phyloP scores from a whole-genome alignment of 2,329 filamentous ascomycete genomes.

The Triangularia verruculosa region DNA sequence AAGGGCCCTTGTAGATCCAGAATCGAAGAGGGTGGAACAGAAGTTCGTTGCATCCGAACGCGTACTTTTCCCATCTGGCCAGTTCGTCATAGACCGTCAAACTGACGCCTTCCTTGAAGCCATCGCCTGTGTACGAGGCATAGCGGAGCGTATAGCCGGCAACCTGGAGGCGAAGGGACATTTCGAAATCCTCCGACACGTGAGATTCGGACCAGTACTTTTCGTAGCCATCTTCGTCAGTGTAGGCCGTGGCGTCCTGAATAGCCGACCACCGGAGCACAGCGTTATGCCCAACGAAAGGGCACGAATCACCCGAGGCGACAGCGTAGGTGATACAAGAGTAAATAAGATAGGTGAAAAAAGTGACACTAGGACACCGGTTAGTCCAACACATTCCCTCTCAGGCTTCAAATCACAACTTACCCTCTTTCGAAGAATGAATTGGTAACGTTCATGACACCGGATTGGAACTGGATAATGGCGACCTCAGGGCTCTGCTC shows the following conservation, averaged over 20 bases:
- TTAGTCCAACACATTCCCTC: not conserved
- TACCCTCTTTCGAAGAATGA: conserved; percentile 68
- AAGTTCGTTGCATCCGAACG: conserved; percentile 78
- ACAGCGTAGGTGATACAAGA: conserved; percentile 72
- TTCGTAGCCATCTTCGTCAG: conserved; percentile 66
- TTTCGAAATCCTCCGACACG: conserved; percentile 78
- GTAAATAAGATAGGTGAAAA: conserved; percentile 72
- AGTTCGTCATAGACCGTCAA: conserved; percentile 81
- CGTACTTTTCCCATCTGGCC: conserved; percentile 82
- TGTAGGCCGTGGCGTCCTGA: conserved; percentile 67
- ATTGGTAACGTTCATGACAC: conserved; percentile 72
- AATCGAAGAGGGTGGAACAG: conserved; percentile 65
- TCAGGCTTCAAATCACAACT: conserved; percentile 30
- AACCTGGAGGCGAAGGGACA: conserved; percentile 72
- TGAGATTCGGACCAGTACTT: conserved; percentile 80
- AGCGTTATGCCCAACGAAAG: conserved; percentile 76
- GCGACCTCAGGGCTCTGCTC: conserved; percentile 65
- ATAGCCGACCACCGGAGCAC: conserved; percentile 71
- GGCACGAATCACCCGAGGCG: conserved; percentile 69
- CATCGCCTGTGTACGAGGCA: conserved; percentile 64
- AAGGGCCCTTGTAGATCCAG: conserved; percentile 61
- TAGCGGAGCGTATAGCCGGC: conserved; percentile 67
- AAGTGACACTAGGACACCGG: conserved; percentile 60
- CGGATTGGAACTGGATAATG: conserved; percentile 69
- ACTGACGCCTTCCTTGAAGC: conserved; percentile 78